These are phyloP conservation scores for Ganoderma boninense DNA, from an alignment of 1,284 basidiomycete species.

Conservation along the genomic window DNA sequence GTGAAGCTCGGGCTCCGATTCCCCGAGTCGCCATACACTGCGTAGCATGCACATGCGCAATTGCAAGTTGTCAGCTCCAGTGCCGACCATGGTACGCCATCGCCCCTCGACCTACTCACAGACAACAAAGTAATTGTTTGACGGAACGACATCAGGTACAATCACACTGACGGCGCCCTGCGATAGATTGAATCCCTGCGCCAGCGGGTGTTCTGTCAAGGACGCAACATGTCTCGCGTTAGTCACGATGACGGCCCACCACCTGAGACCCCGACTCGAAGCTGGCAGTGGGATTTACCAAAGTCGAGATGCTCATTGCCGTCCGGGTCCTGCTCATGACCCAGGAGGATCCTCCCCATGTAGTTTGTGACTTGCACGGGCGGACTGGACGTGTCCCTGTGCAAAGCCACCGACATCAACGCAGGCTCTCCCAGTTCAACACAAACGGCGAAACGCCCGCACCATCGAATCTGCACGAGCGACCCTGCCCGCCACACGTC, in stretches of 20 bases:
- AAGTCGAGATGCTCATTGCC: slow-evolving; percentile 47
- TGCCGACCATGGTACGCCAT: not conserved
- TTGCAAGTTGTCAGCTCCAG: slow-evolving; percentile 4
- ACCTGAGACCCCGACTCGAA: not conserved
- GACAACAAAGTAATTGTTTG: slow-evolving; percentile 45
- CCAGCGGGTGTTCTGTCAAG: slow-evolving; percentile 50
- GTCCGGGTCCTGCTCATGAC: slow-evolving; percentile 39
- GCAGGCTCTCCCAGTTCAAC: not conserved
- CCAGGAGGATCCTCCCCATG: slow-evolving; percentile 46
- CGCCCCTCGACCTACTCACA: slow-evolving; percentile 40
- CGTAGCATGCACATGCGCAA: not conserved
- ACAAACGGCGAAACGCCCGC: not conserved
- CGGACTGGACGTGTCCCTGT: slow-evolving; percentile 44
- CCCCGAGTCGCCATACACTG: slow-evolving; percentile 55
- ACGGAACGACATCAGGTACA: slow-evolving; percentile 44
- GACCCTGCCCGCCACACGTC: slow-evolving; percentile 31
- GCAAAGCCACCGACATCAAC: too few species aligned
- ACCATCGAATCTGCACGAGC: slow-evolving; percentile 29
- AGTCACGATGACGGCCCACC: not conserved
- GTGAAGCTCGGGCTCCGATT: slow-evolving; percentile 51
- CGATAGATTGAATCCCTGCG: slow-evolving; percentile 48
- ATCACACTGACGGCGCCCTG: slow-evolving; percentile 43
- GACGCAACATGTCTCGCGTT: not conserved
- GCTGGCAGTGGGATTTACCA: slow-evolving; percentile 32
- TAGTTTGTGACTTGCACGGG: slow-evolving; percentile 43